Evolutionary conservation across 2,329 filamentous ascomycete genomes (phyloP).

Genomic region (Plectosphaerella plurivora): DNA sequence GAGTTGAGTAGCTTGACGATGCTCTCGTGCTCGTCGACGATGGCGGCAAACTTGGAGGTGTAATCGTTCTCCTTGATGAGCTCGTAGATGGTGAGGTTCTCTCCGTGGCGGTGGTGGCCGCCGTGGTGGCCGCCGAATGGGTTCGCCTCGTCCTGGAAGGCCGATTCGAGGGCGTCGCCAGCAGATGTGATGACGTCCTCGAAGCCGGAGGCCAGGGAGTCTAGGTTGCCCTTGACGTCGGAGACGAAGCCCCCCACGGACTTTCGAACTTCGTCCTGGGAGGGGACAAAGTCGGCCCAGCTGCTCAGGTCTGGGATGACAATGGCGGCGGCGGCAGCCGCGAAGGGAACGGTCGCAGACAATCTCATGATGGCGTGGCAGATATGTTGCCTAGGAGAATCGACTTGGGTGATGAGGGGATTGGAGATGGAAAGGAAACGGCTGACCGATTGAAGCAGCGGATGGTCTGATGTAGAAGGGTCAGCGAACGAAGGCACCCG

Average conservation of each 20-base stretch:
- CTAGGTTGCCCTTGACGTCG: constrained; percentile 11
- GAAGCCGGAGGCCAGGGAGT: background rate
- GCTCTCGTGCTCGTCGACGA: constrained; percentile 69
- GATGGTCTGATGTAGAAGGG: background rate
- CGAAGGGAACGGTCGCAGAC: constrained; percentile 40
- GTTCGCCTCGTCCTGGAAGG: constrained; percentile 22
- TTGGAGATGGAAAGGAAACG: background rate
- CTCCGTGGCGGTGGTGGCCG: constrained; percentile 24
- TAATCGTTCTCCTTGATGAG: constrained; percentile 71
- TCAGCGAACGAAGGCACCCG: background rate
- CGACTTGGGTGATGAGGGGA: background rate
- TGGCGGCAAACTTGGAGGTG: constrained; percentile 70
- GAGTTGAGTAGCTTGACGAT: constrained; percentile 71
- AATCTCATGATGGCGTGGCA: constrained; percentile 35
- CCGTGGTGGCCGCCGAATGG: constrained; percentile 7
- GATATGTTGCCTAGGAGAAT: background rate
- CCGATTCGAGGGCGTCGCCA: constrained; percentile 17
- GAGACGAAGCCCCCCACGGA: constrained; percentile 23
- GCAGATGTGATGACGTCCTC: background rate
- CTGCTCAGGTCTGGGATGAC: constrained; percentile 45
- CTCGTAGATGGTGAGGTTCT: constrained; percentile 74
- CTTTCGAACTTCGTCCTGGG: constrained; percentile 24
- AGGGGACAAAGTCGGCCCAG: constrained; percentile 24
- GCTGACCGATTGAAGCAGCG: background rate
- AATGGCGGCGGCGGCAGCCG: constrained; percentile 43